Evolutionary conservation across 1,139 yeast species (phyloP), one percentile per base, ranked within the genome.

Genomic region (Blastobotrys elegans): DNA sequence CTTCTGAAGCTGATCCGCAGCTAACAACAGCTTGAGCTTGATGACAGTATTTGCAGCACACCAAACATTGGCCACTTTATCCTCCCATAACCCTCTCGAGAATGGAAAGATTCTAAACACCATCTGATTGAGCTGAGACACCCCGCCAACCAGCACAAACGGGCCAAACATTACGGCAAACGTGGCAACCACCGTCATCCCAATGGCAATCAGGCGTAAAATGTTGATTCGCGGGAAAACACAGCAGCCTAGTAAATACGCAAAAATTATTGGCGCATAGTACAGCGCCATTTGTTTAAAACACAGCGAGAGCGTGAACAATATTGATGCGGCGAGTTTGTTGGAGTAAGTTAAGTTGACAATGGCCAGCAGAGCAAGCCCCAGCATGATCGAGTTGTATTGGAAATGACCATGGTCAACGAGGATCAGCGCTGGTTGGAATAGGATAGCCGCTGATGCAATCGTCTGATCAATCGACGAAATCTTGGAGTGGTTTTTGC

Each of bases 331-430:
- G 2, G 79, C 72, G 48, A 80, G 75, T 58, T 80, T 78, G 34
- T 81, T 84, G 50, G 79, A 76, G 37, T 57, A 43, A 38, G 85
- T 66, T 44, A 90, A 70, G 54, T 82, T 82, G 48, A 79, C 79
- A 33, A 89, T 69, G 0, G 95, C 74, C 53, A 81, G 71, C 31
- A 92, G 70, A 13, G 90, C 75, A 31, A 88, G 71, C 0, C 98
- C 98, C 43, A 94, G 76, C 97, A 94, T 92, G 16, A 92, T 95
- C 0, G 90, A 79, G 61, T 94, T 92, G 68, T 80, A 90, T 68
- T 94, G 98, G 68, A 92, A 94, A 67, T 94, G 98, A 10, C 98
- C 98, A 66, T 94, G 97, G 63, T 94, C 99, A 49, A 94, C 82
- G 50, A 94, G 73, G 40, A 86, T 76, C 54, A 92, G 72, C 4